Percentiles rank a stretch among this genome's conserved stretches.
These are phyloP conservation scores for Trypanosoma caninum DNA, from an alignment of 208 protist species.

Conservation along the genomic window DNA sequence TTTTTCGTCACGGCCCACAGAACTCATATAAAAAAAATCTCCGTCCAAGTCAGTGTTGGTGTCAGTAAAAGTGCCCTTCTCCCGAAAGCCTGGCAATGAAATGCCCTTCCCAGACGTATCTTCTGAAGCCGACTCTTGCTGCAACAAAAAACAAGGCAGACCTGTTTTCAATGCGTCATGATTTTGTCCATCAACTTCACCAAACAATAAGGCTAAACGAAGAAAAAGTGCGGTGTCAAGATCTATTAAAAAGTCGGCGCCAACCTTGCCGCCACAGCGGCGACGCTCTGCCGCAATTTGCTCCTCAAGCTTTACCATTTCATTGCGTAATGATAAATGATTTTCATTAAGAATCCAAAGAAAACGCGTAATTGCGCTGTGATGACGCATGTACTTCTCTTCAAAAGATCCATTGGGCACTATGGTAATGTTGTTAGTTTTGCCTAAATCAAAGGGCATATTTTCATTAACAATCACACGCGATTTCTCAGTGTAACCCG, in stretches of 20 bases:
- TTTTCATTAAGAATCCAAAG: constrained; percentile 8
- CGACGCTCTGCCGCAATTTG: constrained; percentile 13
- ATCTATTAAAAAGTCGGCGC: constrained; percentile 26
- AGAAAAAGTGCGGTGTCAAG: constrained; percentile 32
- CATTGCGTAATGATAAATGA: constrained; percentile 13
- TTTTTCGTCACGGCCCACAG: no score
- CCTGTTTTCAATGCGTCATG: no score
- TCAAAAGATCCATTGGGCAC: no score
- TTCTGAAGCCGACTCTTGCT: no score
- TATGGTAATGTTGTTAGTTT: background rate
- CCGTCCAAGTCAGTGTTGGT: no score
- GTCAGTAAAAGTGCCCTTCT: no score
- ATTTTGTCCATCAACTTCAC: background rate
- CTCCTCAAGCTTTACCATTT: constrained; percentile 12
- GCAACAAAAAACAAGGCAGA: no score
- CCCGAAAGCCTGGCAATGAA: no score
- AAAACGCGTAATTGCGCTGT: constrained; percentile 26
- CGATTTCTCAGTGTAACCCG: no score
- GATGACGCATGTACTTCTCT: constrained; percentile 14
- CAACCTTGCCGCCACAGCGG: background rate
- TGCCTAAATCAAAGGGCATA: background rate
- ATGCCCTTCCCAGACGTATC: no score
- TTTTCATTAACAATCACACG: no score
- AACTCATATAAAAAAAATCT: no score
- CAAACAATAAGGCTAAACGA: constrained; percentile 10